Percentiles rank a stretch among this genome's conserved stretches.
Conservation (phyloP, 331 rosid species). For the Telfairia occidentalis region DNA sequence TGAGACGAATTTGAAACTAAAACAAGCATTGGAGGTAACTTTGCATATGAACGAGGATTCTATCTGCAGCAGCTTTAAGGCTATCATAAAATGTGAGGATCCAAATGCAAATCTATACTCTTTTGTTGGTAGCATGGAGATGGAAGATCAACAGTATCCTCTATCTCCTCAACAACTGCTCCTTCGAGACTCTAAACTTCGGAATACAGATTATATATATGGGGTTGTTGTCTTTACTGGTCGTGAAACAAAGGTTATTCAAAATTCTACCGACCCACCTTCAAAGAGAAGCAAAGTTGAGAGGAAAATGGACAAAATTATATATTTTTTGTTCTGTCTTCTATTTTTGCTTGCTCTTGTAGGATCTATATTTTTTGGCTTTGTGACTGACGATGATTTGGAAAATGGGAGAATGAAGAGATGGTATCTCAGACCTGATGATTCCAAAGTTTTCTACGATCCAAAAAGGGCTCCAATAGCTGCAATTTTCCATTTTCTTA, state of each 20-base stretch:
- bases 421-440: slow-evolving; percentile 89
- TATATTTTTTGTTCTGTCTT: slow-evolving; percentile 63
- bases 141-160: slow-evolving; percentile 41
- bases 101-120: slow-evolving; percentile 88
- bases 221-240: slow-evolving; percentile 88
- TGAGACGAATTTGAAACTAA: slow-evolving; percentile 84
- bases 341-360: slow-evolving; percentile 55
- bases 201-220: slow-evolving; percentile 70
- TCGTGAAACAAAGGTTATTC: slow-evolving; percentile 83
- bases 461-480: slow-evolving; percentile 54
- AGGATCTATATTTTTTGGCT: slow-evolving; percentile 79
- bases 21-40: slow-evolving; percentile 78
- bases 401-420: slow-evolving; percentile 54
- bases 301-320: slow-evolving; percentile 81
- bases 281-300: slow-evolving; percentile 91
- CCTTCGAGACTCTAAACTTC: slow-evolving; percentile 86
- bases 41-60: slow-evolving; percentile 45
- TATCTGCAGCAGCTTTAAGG: slow-evolving; percentile 36
- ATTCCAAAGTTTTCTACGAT: slow-evolving; percentile 64
- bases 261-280: slow-evolving; percentile 83
- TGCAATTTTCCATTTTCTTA: slow-evolving; percentile 55
- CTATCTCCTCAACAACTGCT: slow-evolving; percentile 90
- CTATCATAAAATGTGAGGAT: slow-evolving; percentile 76
- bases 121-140: slow-evolving; percentile 70
- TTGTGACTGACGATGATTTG: slow-evolving; percentile 59